Conservation (phyloP, 139 green algal genomes). For the Chlamydomonas incerta region DNA sequence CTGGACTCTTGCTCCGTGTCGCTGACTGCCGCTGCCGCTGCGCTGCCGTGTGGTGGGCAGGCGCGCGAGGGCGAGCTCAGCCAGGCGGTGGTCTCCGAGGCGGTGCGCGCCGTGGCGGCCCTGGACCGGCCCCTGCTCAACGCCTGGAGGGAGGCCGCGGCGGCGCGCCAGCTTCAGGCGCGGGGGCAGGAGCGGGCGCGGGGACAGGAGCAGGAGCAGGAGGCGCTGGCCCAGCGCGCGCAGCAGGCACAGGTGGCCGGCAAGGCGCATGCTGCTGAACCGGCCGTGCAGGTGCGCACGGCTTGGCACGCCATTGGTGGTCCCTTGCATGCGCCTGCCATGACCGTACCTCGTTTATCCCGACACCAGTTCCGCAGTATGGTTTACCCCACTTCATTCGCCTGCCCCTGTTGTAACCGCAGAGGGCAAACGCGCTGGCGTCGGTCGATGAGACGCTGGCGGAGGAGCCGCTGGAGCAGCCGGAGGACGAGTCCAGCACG, state of each 20-base stretch:
- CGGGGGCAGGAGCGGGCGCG: not conserved
- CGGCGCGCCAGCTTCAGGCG: not conserved
- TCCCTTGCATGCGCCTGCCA: too few relatives aligned
- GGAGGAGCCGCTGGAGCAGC: not conserved
- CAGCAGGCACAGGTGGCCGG: too few relatives aligned
- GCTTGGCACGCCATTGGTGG: too few relatives aligned
- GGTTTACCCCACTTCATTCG: not conserved
- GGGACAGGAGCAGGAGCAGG: slow-evolving; percentile 6
- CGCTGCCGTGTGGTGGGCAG: not conserved
- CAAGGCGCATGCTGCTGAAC: too few relatives aligned
- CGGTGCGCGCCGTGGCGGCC: slow-evolving; percentile 13
- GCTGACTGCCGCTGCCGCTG: not conserved
- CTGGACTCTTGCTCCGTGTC: not conserved
- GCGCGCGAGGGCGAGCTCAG: slow-evolving; percentile 29
- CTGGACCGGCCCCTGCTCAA: slow-evolving; percentile 30
- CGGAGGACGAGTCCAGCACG: too few relatives aligned
- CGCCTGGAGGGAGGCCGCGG: slow-evolving; percentile 20
- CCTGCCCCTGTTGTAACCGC: not conserved
- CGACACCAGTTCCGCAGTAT: too few relatives aligned
- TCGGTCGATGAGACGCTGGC: slow-evolving; percentile 21
- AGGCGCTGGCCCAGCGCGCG: too few relatives aligned
- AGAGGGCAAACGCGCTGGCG: not conserved
- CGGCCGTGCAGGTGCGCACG: too few relatives aligned
- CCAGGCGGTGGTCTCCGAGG: slow-evolving; percentile 14
- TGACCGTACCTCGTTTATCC: too few relatives aligned